Conservation (phyloP, 345 rosid species). For the Lagerstroemia speciosa region DNA sequence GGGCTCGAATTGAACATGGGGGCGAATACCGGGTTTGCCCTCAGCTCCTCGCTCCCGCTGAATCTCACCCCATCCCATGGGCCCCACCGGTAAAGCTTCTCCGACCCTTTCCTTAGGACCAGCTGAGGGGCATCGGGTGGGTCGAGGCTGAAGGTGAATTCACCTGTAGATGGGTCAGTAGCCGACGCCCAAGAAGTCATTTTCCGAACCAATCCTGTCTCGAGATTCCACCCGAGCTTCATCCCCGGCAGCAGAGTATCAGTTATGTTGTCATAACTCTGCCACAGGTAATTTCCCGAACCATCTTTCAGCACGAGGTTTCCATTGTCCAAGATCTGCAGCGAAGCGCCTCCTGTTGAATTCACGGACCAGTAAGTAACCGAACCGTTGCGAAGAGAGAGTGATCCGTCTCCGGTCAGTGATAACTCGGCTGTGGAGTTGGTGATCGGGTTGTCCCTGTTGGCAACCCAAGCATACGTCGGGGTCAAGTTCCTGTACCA, state of each 20-base stretch:
- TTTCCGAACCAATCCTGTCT: slow-evolving; percentile 16
- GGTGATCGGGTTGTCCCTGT: slow-evolving; percentile 18
- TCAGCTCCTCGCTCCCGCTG: slow-evolving; percentile 17
- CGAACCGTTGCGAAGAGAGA: slow-evolving; percentile 5
- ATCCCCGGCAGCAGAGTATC: slow-evolving; percentile 24
- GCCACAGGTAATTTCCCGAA: slow-evolving; percentile 17
- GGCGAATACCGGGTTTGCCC: slow-evolving; percentile 11
- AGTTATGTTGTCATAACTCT: slow-evolving; percentile 26
- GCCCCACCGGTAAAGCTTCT: slow-evolving; percentile 20
- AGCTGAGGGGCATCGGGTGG: slow-evolving; percentile 18
- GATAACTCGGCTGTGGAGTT: slow-evolving; percentile 12
- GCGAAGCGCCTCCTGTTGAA: not conserved
- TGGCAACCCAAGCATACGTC: slow-evolving; percentile 20
- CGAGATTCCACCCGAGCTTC: slow-evolving; percentile 27
- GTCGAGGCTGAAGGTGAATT: slow-evolving; percentile 17
- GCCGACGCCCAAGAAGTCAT: slow-evolving; percentile 20
- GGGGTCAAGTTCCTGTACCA: slow-evolving; percentile 19
- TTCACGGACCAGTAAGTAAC: slow-evolving; percentile 9
- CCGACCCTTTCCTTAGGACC: slow-evolving; percentile 15
- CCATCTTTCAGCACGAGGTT: slow-evolving; percentile 18
- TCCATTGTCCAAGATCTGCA: slow-evolving; percentile 24
- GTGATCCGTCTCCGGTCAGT: slow-evolving; percentile 11
- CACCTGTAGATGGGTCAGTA: slow-evolving; percentile 13
- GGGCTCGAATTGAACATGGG: slow-evolving; percentile 14
- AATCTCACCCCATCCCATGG: slow-evolving; percentile 28